Percentiles rank a stretch among this genome's conserved stretches.
Evolutionary conservation across 1,284 basidiomycete species (phyloP).

Genomic region (Trametes sp.): DNA sequence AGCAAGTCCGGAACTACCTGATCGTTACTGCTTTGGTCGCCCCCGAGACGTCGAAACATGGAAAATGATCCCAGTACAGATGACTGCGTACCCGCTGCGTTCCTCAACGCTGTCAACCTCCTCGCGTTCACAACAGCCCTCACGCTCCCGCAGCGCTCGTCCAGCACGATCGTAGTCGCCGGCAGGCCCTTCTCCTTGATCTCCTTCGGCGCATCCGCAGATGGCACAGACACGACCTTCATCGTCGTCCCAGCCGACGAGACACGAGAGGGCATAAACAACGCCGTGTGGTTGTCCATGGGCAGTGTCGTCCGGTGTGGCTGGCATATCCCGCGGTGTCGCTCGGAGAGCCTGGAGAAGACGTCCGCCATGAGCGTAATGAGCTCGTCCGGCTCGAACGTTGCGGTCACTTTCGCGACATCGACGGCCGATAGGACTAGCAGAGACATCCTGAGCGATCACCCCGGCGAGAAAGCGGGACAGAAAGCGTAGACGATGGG

Average conservation of each 20-base stretch:
- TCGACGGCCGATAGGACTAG: slow-evolving; percentile 61
- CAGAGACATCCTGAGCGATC: slow-evolving; percentile 47
- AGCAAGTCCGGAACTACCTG: too few relatives aligned
- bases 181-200: slow-evolving; percentile 64
- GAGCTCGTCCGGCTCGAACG: slow-evolving; percentile 53
- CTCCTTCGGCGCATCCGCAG: slow-evolving; percentile 42
- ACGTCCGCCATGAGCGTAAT: slow-evolving; percentile 63
- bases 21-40: too few relatives aligned
- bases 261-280: slow-evolving; percentile 79
- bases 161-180: slow-evolving; percentile 78
- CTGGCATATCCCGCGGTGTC: slow-evolving; percentile 41
- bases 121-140: slow-evolving; percentile 36
- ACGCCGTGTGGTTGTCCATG: slow-evolving; percentile 56
- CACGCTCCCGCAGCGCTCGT: slow-evolving; percentile 71
- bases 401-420: slow-evolving; percentile 52
- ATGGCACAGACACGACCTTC: slow-evolving; percentile 80
- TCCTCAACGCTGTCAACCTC: neutral
- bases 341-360: slow-evolving; percentile 44
- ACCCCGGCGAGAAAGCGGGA: too few relatives aligned
- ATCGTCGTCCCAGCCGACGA: slow-evolving; percentile 57
- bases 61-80: too few relatives aligned
- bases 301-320: slow-evolving; percentile 61
- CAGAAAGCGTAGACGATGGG: neutral
- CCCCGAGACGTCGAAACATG: too few relatives aligned
- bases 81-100: slow-evolving; percentile 43